Base-by-base conservation (phyloP, 2,329 filamentous ascomycete species). In the Orbilia brochopaga region DNA sequence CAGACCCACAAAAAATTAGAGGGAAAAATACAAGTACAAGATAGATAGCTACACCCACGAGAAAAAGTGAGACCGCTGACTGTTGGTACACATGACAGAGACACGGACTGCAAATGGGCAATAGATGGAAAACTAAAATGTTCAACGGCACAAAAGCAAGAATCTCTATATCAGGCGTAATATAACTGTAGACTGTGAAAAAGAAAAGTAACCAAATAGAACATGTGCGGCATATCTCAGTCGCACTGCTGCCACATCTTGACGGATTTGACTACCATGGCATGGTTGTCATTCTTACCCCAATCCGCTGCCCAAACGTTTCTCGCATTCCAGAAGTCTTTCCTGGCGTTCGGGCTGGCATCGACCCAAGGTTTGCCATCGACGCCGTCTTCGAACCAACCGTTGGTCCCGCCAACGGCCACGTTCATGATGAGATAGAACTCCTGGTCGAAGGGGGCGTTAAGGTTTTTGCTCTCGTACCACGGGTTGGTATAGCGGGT, bases 291-390 rank as follows among this genome's bases (percentile, higher is more conserved):
- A 15, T 81, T 81, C 67, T 84, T 84, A 48, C 50, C 54, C 90
- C 90, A 92, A 0, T 89, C 91, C 2, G 88, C 85, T 50, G 83
- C 80, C 90, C 90, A 93, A 27, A 81, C 74, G 61, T 86, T 81
- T 52, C 84, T 83, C 0, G 86, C 83, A 17, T 87, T 81, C 90
- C 90, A 94, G 78, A 95, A 95, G 77, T 93, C 90, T 76, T 84
- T 86, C 79, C 83, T 86, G 6, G 90, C 90, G 10, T 85, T 88
- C 1, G 82, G 79, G 57, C 85, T 88, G 15, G 79, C 81, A 78
- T 94, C 88, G 32, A 91, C 83, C 91, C 91, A 95, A 0, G 91
- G 91, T 82, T 95, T 95, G 32, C 83, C 84, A 46, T 83, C 83
- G 75, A 84, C 81, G 19, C 87, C 86, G 78, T 95, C 90, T 77